phyloP scores from a whole-genome alignment of 805 yeast species.

The Kockiozyma suomiensis region DNA sequence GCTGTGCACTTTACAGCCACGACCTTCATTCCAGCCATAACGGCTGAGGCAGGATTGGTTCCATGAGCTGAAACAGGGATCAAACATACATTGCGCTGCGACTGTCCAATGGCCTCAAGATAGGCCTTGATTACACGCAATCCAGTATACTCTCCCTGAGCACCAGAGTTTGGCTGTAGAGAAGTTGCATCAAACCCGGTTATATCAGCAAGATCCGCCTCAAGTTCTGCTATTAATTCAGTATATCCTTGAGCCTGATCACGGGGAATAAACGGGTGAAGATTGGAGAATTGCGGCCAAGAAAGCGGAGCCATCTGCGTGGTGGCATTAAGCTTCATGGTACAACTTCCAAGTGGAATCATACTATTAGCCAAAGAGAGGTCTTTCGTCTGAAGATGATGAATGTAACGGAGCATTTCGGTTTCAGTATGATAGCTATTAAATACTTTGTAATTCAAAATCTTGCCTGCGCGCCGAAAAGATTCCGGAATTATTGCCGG shows the following conservation, averaged over 20 bases:
- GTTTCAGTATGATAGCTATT: conserved; percentile 91
- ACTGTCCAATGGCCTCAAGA: conserved; percentile 68
- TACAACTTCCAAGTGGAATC: conserved; percentile 97
- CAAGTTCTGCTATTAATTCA: conserved; percentile 74
- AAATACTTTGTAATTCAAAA: conserved; percentile 74
- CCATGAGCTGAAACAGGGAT: conserved; percentile 99
- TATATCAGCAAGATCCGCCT: conserved; percentile 81
- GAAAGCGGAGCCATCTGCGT: conserved; percentile 93
- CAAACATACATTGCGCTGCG: conserved; percentile 78
- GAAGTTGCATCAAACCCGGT: conserved; percentile 93
- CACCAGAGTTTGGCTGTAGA: conserved; percentile 96
- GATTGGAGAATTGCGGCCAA: conserved; percentile 85
- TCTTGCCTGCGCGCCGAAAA: conserved; percentile 39
- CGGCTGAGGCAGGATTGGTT: conserved; percentile 97
- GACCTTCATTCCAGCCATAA: conserved; percentile 94
- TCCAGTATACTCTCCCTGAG: conserved; percentile 98
- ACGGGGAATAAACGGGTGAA: conserved; percentile 92
- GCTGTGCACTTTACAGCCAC: conserved; percentile 84
- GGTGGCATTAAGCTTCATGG: conserved; percentile 96
- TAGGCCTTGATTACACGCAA: conserved; percentile 81
- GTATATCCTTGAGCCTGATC: conserved; percentile 88
- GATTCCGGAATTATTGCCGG: conserved; percentile 53
- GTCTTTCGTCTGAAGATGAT: conserved; percentile 81
- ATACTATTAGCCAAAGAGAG: conserved; percentile 91
- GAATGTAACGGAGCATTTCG: conserved; percentile 87